These are phyloP conservation scores for Ceratobasidium theobromae DNA, from an alignment of 1,284 basidiomycete genomes.

Conservation along the genomic window DNA sequence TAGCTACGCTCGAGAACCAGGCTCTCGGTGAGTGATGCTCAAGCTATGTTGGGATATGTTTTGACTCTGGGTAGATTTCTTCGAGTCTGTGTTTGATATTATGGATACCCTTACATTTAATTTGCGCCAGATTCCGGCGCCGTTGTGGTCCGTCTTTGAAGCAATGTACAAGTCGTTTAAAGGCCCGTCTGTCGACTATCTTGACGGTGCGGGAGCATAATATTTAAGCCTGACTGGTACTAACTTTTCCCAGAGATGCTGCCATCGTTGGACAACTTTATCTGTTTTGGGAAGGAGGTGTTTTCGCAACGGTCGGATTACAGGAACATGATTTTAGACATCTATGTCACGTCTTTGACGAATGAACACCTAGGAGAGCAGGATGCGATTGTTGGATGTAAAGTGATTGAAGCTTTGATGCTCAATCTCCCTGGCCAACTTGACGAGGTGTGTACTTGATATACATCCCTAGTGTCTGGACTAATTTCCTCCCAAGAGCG, in stretches of 20 bases:
- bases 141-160: conserved; percentile 87
- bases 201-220: conserved; percentile 59
- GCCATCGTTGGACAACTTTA: conserved; percentile 85
- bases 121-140: conserved; percentile 70
- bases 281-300: conserved; percentile 78
- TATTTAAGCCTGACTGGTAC: conserved; percentile 9
- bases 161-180: conserved; percentile 85
- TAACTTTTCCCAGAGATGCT: conserved; percentile 72
- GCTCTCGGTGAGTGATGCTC: conserved; percentile 55
- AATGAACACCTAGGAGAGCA: conserved; percentile 76
- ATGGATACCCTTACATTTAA: conserved; percentile 86
- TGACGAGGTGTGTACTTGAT: conserved; percentile 61
- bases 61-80: conserved; percentile 59
- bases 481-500: conserved; percentile 42
- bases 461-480: neutral
- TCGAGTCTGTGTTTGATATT: conserved; percentile 86
- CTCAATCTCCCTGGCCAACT: conserved; percentile 75
- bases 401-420: conserved; percentile 80
- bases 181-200: conserved; percentile 78
- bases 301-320: conserved; percentile 76
- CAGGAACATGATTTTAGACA: conserved; percentile 79
- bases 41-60: neutral
- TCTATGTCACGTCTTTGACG: conserved; percentile 76
- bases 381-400: conserved; percentile 82
- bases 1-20: conserved; percentile 74